Evolutionary conservation across 768 basidiomycete species (phyloP).

Genomic region (Podaxis pistillaris): DNA sequence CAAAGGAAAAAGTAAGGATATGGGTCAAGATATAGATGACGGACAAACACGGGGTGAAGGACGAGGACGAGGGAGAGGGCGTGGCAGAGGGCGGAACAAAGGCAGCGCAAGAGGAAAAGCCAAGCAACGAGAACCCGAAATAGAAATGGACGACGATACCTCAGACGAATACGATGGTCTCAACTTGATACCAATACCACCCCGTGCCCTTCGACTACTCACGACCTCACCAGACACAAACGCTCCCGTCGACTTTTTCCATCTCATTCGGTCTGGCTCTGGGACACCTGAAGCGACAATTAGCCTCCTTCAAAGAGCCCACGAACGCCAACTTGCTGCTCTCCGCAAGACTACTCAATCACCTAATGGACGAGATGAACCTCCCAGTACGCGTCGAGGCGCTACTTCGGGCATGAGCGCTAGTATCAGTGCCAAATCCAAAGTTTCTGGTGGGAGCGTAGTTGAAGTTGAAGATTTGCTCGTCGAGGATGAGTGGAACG

Average conservation of each 20-base stretch:
- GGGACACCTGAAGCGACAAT: not conserved
- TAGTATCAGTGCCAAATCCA: not conserved
- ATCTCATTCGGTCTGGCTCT: conserved; percentile 14
- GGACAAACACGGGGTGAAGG: not conserved
- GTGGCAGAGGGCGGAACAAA: not conserved
- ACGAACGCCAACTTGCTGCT: not conserved
- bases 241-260: conserved; percentile 22
- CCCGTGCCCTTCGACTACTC: conserved; percentile 28
- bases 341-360: not conserved
- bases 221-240: conserved; percentile 36
- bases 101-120: not conserved
- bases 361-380: not conserved
- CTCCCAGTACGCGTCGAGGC: not conserved
- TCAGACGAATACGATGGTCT: not conserved
- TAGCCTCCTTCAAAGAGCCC: not conserved
- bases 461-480: conserved; percentile 9
- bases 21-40: not conserved
- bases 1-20: not conserved
- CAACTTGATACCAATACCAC: not conserved
- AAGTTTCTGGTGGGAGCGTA: not conserved
- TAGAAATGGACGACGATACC: conserved; percentile 4
- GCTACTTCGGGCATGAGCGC: not conserved
- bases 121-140: not conserved
- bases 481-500: not conserved
- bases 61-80: not conserved